Conservation (phyloP, 2,329 filamentous ascomycete genomes). For the Penicillium sp. region DNA sequence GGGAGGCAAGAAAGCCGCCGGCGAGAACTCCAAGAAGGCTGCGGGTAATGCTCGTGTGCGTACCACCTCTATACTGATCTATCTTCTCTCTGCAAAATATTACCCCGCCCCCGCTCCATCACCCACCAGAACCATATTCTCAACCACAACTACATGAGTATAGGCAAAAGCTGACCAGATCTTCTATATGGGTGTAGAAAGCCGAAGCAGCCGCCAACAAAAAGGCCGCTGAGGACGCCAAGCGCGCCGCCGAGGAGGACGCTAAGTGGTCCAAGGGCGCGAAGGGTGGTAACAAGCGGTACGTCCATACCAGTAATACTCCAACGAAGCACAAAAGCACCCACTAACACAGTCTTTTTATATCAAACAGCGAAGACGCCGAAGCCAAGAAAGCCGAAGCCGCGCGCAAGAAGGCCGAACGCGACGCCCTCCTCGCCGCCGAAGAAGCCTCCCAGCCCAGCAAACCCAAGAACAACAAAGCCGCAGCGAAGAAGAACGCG, state of each 20-base stretch:
- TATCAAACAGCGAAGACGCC: conserved; percentile 64
- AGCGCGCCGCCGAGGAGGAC: conserved; percentile 62
- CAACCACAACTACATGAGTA: too few relatives aligned
- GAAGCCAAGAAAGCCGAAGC: conserved; percentile 73
- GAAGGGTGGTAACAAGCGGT: conserved; percentile 85
- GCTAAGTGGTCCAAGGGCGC: conserved; percentile 72
- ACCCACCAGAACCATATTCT: too few relatives aligned
- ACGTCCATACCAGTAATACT: too few relatives aligned
- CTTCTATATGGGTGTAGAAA: conserved; percentile 66
- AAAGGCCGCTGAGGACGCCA: conserved; percentile 59
- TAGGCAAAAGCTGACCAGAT: conserved; percentile 10
- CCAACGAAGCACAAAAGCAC: too few relatives aligned
- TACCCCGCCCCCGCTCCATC: conserved; percentile 22
- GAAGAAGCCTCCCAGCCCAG: conserved; percentile 64
- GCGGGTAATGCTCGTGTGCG: conserved; percentile 67
- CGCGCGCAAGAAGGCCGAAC: conserved; percentile 84
- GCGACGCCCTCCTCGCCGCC: conserved; percentile 68
- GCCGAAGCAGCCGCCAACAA: conserved; percentile 78
- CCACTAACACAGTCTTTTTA: too few relatives aligned
- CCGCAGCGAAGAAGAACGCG: conserved; percentile 49
- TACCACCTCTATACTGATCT: too few relatives aligned
- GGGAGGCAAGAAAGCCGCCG: conserved; percentile 59
- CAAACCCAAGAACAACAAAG: conserved; percentile 53
- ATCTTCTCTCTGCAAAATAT: too few relatives aligned
- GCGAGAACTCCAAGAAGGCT: conserved; percentile 78